Percentiles rank a stretch among this genome's conserved stretches.
These are phyloP conservation scores for Daldinia sp. DNA, from an alignment of 2,329 filamentous ascomycete genomes.

Conservation along the genomic window DNA sequence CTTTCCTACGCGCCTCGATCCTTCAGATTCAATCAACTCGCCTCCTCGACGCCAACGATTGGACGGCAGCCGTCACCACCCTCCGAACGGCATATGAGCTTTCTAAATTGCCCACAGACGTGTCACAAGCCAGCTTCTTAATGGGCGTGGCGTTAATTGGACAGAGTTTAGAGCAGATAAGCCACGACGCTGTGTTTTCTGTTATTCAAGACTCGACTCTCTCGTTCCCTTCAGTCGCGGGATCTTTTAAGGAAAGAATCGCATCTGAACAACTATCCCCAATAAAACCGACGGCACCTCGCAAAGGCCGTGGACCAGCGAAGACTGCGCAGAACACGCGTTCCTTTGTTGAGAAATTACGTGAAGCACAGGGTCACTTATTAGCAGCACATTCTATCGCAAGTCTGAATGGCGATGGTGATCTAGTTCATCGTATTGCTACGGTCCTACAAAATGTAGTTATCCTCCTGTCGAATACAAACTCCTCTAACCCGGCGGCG, in stretches of 20 bases:
- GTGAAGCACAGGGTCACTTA: slow-evolving; percentile 71
- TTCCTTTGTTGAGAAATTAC: slow-evolving; percentile 66
- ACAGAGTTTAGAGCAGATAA: slow-evolving; percentile 75
- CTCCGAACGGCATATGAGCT: slow-evolving; percentile 60
- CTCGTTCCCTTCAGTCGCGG: slow-evolving; percentile 76
- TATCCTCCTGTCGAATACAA: slow-evolving; percentile 71
- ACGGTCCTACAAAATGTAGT: slow-evolving; percentile 70
- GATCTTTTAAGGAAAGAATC: slow-evolving; percentile 51
- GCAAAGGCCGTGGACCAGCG: slow-evolving; percentile 42
- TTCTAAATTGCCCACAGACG: slow-evolving; percentile 52
- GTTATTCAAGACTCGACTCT: slow-evolving; percentile 92
- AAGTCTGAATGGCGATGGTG: slow-evolving; percentile 61
- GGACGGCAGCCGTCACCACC: slow-evolving; percentile 63
- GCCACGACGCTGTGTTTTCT: slow-evolving; percentile 83
- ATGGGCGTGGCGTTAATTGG: slow-evolving; percentile 73
- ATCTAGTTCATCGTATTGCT: slow-evolving; percentile 69
- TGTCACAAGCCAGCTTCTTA: slow-evolving; percentile 63
- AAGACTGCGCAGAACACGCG: slow-evolving; percentile 45
- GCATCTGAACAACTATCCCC: slow-evolving; percentile 49
- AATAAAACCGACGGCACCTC: slow-evolving; percentile 49
- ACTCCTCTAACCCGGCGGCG: slow-evolving; percentile 55
- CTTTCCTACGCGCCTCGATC: slow-evolving; percentile 51
- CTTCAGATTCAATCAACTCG: slow-evolving; percentile 55
- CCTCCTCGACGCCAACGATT: slow-evolving; percentile 61
- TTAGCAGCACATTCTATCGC: slow-evolving; percentile 69